Evolutionary conservation across 2,329 filamentous ascomycete species (phyloP), one percentile per base, ranked within the genome.

Genomic region (Neurospora sp.): DNA sequence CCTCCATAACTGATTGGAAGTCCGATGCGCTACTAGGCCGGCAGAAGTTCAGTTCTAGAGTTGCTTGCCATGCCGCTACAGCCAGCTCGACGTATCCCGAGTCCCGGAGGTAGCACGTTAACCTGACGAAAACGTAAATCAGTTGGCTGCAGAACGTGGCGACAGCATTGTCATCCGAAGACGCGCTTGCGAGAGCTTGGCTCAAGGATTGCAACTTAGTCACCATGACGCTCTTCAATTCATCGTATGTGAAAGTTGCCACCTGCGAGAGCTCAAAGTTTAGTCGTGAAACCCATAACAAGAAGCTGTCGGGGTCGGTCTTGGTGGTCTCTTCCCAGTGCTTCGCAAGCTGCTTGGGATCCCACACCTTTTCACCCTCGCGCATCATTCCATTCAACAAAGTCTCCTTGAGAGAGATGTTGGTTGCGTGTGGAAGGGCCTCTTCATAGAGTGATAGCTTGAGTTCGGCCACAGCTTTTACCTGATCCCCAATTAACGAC

Each of bases 361-460:
- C 88, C 93, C 94, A 97, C 1, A 93, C 81, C 71, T 87, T 87
- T n/a, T 83, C 79, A 0, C 92, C 92, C 77, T 96, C 91, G 8
- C 85, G 83, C 84, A 97, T 89, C 70, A 93, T 83, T 4, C 87
- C 88, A 10, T 91, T 79, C 6, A 93, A 78, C 0, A 97, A 82
- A 8, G 80, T 81, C 71, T 91, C 86, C 17, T 86, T 85, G 57
- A 85, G 84, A 41, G 81, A 74, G 0, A 81, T 79, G 0, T 78
- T 77, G 3, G 74, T 73, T 6, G 87, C 83, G 66, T 90, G 86
- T 11, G 83, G 81, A 8, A 97, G 78, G 0, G 94, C 94, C 71
- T 92, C 89, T 73, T 95, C 88, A 71, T 94, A 92, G 71, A 97
- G 87, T 1, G 90, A 88, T 2, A 97, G 81, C 73, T 92, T 95